These are phyloP conservation scores for Pseudogymnoascus sp. DNA, from an alignment of 2,329 filamentous ascomycete genomes.

Conservation along the genomic window DNA sequence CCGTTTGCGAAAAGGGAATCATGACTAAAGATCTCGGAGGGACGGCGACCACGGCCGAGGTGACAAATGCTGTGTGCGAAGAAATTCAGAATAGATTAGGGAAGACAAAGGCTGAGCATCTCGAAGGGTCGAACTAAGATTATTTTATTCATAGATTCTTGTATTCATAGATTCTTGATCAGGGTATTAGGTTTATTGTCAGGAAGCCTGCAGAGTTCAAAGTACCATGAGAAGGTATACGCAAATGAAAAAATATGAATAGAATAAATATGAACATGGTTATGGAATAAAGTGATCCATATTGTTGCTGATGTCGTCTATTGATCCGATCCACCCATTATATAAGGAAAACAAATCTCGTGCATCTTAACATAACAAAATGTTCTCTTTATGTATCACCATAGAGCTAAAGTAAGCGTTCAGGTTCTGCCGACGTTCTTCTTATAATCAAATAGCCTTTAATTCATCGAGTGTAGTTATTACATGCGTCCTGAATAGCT, in stretches of 20 bases:
- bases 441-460: background rate
- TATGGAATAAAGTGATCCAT: background rate
- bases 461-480: background rate
- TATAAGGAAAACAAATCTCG: background rate
- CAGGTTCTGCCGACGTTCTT: background rate
- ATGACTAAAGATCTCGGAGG: constrained; percentile 21
- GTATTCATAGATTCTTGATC: background rate
- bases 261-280: background rate
- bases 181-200: background rate
- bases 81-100: constrained; percentile 21
- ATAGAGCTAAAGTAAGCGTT: background rate
- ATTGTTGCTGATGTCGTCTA: background rate
- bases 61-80: constrained; percentile 25
- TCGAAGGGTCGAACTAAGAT: background rate
- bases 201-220: background rate
- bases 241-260: background rate
- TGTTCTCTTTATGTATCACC: background rate
- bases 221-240: background rate
- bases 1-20: constrained; percentile 40
- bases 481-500: background rate
- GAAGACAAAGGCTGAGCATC: background rate
- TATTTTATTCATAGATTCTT: background rate
- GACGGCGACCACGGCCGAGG: constrained; percentile 19
- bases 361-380: background rate
- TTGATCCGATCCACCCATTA: background rate